These are phyloP conservation scores for Rugonectria rugulosa DNA, from an alignment of 2,329 filamentous ascomycete species.

Conservation along the genomic window DNA sequence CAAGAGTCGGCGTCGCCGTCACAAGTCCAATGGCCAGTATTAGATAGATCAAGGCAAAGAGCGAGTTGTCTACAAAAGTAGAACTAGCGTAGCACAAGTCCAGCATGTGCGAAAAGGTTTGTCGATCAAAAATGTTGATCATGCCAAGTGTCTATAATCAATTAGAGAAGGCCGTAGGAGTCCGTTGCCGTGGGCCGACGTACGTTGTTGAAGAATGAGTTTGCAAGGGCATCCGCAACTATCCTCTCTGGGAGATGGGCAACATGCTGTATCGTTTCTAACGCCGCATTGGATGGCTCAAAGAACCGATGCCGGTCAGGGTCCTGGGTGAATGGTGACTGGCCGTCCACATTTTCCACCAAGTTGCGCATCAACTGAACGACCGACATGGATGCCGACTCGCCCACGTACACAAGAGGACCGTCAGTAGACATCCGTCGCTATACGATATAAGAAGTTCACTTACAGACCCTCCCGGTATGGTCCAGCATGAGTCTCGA, in stretches of 20 bases:
- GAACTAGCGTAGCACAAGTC: conserved; percentile 64
- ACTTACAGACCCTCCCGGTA: conserved; percentile 63
- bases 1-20: conserved; percentile 60
- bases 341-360: conserved; percentile 61
- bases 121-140: conserved; percentile 65
- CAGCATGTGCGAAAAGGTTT: conserved; percentile 56
- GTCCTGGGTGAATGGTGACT: conserved; percentile 65
- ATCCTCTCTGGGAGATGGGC: conserved; percentile 58
- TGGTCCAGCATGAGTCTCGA: conserved; percentile 67
- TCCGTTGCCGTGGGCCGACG: conserved; percentile 23
- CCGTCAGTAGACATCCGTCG: conserved; percentile 23
- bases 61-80: conserved; percentile 55
- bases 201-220: conserved; percentile 68
- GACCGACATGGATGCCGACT: conserved; percentile 68
- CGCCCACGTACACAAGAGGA: conserved; percentile 64
- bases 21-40: conserved; percentile 69
- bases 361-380: conserved; percentile 67
- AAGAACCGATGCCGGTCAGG: conserved; percentile 62
- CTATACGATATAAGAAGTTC: background rate
- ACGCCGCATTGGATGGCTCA: background rate
- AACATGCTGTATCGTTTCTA: background rate
- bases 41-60: conserved; percentile 67
- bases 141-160: conserved; percentile 62
- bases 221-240: conserved; percentile 54
- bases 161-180: background rate